These are phyloP conservation scores for Raffaelea albimanens DNA, from an alignment of 2,329 filamentous ascomycete species.

Conservation along the genomic window DNA sequence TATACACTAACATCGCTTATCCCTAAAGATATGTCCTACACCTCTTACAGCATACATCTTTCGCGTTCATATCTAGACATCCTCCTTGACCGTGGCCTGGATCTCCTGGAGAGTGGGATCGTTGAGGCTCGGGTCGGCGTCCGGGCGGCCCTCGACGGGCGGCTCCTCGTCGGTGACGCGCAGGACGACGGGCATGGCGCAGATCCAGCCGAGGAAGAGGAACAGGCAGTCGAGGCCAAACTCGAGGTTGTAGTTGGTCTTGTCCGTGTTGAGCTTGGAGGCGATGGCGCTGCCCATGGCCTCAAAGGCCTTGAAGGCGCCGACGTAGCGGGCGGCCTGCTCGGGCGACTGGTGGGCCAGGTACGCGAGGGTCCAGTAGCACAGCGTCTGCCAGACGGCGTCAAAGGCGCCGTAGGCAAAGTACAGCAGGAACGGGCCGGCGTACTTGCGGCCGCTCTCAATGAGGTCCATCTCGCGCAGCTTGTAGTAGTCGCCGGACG, in stretches of 20 bases:
- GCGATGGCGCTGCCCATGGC: conserved; percentile 32
- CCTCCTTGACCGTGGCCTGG: too few species aligned
- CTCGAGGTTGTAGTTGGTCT: conserved; percentile 17
- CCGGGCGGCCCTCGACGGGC: conserved; percentile 71
- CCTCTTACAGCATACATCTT: too few species aligned
- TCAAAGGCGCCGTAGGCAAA: conserved; percentile 63
- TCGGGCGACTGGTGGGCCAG: conserved; percentile 30
- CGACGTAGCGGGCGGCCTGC: conserved; percentile 32
- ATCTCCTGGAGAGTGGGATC: conserved; percentile 31
- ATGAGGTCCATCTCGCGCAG: too few species aligned
- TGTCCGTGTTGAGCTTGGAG: conserved; percentile 11
- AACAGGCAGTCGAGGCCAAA: neutral
- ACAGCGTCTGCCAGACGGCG: conserved; percentile 55
- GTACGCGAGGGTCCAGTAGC: conserved; percentile 46
- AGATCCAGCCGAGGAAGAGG: conserved; percentile 30
- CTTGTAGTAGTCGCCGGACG: conserved; percentile 2
- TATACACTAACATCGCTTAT: too few species aligned
- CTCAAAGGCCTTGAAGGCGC: conserved; percentile 36
- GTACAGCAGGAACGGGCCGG: conserved; percentile 50
- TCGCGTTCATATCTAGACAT: too few species aligned
- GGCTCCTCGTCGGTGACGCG: conserved; percentile 71
- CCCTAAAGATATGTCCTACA: too few species aligned
- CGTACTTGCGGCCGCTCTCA: neutral
- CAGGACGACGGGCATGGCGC: conserved; percentile 66
- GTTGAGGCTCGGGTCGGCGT: conserved; percentile 71